These are phyloP conservation scores for Claviceps sp. DNA, from an alignment of 2,329 filamentous ascomycete genomes.

Conservation along the genomic window DNA sequence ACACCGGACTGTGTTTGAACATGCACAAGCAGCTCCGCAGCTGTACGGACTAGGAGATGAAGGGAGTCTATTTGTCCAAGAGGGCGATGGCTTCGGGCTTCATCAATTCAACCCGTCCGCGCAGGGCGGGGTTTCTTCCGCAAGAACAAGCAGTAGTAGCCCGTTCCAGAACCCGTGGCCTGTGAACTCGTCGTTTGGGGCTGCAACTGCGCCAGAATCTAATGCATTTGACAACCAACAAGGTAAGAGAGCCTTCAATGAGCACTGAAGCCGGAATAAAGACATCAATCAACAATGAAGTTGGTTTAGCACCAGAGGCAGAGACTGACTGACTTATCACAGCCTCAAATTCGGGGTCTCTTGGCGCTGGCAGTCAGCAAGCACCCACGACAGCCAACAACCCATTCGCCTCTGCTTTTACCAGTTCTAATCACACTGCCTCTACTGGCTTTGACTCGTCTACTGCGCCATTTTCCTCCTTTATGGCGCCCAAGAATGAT, in stretches of 20 bases:
- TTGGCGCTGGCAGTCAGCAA: not conserved
- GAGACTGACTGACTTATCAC: not conserved
- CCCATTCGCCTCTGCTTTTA: conserved; percentile 2
- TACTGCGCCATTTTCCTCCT: not conserved
- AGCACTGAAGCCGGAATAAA: not conserved
- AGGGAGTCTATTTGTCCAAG: conserved; percentile 17
- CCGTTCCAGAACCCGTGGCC: not conserved
- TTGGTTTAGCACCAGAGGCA: not conserved
- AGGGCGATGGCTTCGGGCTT: conserved; percentile 1
- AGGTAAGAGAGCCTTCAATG: not conserved
- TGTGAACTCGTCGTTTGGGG: too few species aligned
- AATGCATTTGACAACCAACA: not conserved
- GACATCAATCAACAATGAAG: not conserved
- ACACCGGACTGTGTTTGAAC: conserved; percentile 38
- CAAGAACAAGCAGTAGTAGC: not conserved
- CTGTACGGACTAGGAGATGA: conserved; percentile 10
- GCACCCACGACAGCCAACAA: not conserved
- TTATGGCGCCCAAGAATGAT: not conserved
- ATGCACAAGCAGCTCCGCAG: not conserved
- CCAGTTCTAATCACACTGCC: not conserved
- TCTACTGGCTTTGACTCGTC: not conserved
- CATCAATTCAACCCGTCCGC: not conserved
- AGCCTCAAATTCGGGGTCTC: conserved; percentile 4
- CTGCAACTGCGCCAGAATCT: not conserved
- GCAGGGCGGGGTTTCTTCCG: not conserved